Evolutionary conservation across 2,329 filamentous ascomycete genomes (phyloP), one percentile per base, ranked within the genome.

Genomic region (Trichoderma breve): DNA sequence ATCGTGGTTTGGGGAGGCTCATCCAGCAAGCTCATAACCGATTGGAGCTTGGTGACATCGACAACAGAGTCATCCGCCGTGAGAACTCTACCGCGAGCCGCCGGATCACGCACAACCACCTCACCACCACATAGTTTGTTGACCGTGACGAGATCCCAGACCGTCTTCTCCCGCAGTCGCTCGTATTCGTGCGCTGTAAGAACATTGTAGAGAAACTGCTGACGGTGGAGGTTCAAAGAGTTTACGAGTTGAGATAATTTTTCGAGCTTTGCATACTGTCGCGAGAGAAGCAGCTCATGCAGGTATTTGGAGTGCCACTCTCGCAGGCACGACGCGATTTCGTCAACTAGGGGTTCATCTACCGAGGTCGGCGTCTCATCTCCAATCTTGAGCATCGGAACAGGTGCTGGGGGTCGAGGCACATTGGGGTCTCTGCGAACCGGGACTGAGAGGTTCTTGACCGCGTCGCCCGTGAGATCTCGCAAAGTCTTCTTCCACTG

Each of bases 241-340:
- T 91, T 89, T 58, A 98, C 92, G 69, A 98, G 87, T 71, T 88
- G 88, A 1, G 94, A 93, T 79, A 98, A 90, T 74, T 92, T 90
- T 77, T 97, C 94, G 70, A 99, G 85, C 70, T 91, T 88, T 64
- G 87, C 84, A 82, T 99, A 99, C 79, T 95, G 90, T 73, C 94
- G 89, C 24, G 90, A 90, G 9, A 99, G 88, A 1, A 99, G 87
- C 28, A 98, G 86, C 79, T 97, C 94, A 82, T 99, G 97, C 18
- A 99, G 87, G 79, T 98, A 97, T 21, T 95, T 97, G 24, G 96
- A 97, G 83, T 99, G 95, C 97, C 96, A 99, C 86, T 99, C 96
- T 76, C 96, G 90, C 74, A 99, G 84, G 80, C 96, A 99, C 4
- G 95, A 98, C 15, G 96, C 95, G 77, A 99, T 98, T 81, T 99